A percentile compares a stretch with the other conserved stretches of the same genome.
Evolutionary conservation across 192 early-diverging fungal genomes (phyloP).

Genomic region (Podila epigama): DNA sequence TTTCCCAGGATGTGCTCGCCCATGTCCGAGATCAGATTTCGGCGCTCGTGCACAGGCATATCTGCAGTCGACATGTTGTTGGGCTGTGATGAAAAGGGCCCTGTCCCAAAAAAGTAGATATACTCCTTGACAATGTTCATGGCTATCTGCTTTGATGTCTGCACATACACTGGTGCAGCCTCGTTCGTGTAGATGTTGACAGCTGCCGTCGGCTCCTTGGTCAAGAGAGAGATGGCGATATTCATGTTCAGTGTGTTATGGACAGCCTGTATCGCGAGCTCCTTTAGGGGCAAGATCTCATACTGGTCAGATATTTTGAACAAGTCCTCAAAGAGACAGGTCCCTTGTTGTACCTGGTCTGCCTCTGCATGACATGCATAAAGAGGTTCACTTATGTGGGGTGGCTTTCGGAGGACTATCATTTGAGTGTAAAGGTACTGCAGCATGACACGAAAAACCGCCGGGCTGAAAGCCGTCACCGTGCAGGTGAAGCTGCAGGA

Average conservation of each 20-base stretch:
- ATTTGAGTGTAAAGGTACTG: slow-evolving; percentile 23
- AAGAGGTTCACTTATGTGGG: too few species aligned
- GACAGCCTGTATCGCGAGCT: slow-evolving; percentile 19
- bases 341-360: not conserved
- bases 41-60: slow-evolving; percentile 1
- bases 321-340: slow-evolving; percentile 23
- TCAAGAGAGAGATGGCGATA: slow-evolving; percentile 30
- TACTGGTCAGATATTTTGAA: slow-evolving; percentile 30
- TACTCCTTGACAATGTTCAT: slow-evolving; percentile 30
- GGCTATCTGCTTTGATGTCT: not conserved
- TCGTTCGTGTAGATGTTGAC: not conserved
- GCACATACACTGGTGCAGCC: not conserved
- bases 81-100: not conserved
- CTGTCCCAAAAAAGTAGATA: slow-evolving; percentile 17
- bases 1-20: slow-evolving; percentile 1
- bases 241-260: slow-evolving; percentile 22
- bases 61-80: not conserved
- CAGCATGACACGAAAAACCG: slow-evolving; percentile 33
- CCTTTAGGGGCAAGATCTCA: slow-evolving; percentile 8
- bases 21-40: not conserved
- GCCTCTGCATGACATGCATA: too few species aligned
- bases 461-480: slow-evolving; percentile 22
- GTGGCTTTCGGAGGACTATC: not conserved
- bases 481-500: not conserved
- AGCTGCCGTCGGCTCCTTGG: not conserved